phyloP scores from a whole-genome alignment of 257 asterid species.

The Forsythia viridissima region DNA sequence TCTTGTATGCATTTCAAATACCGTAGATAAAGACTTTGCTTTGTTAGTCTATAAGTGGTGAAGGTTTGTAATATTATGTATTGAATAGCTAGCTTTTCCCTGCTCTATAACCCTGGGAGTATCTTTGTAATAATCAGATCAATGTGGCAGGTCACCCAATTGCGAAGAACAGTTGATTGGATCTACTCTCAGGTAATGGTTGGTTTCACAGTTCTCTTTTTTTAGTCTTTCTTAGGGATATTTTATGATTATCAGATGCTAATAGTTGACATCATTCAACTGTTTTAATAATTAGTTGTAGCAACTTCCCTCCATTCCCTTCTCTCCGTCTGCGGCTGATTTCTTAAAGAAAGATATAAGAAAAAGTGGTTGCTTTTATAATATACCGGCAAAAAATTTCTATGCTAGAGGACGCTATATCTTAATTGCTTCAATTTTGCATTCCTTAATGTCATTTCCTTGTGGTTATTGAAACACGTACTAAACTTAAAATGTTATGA shows the following conservation, averaged over 20 bases:
- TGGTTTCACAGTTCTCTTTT: conserved; percentile 18
- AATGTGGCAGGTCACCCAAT: conserved; percentile 51
- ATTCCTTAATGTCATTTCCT: background rate
- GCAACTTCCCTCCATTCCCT: conserved; percentile 4
- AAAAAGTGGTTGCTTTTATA: background rate
- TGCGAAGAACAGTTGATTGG: conserved; percentile 71
- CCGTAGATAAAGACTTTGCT: background rate
- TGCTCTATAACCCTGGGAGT: background rate
- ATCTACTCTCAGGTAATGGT: conserved; percentile 64
- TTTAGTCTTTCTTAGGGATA: background rate
- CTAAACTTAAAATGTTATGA: conserved; percentile 46
- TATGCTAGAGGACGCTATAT: background rate
- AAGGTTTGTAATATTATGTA: conserved; percentile 1
- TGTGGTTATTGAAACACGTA: conserved; percentile 8
- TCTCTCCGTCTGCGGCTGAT: background rate
- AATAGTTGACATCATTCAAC: background rate
- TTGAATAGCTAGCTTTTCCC: background rate
- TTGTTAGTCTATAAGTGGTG: conserved; percentile 14
- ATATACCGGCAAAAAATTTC: background rate
- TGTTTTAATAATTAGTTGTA: background rate
- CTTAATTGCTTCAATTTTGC: background rate
- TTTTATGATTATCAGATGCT: background rate
- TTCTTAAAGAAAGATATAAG: background rate
- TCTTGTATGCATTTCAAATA: background rate
- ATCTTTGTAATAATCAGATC: background rate